Evolutionary conservation across 768 basidiomycete species (phyloP).

Genomic region (Nevesoporus exiguus): DNA sequence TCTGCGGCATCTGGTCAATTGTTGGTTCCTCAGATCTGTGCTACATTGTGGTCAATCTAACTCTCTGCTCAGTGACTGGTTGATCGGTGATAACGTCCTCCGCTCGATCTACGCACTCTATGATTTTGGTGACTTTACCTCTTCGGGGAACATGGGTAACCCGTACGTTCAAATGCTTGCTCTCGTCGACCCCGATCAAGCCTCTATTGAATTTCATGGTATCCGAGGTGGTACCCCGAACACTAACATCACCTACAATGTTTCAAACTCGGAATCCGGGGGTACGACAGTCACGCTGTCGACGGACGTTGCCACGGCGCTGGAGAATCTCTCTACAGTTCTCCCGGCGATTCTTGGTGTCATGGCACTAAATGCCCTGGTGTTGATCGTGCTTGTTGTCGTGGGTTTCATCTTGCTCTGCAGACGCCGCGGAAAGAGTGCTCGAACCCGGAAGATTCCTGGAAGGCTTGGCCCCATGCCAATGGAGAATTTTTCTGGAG

Average conservation of each 20-base stretch:
- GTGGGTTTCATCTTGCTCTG: slow-evolving; percentile 53
- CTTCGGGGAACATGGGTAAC: slow-evolving; percentile 60
- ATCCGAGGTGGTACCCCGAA: slow-evolving; percentile 61
- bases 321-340: slow-evolving; percentile 61
- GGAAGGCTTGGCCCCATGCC: slow-evolving; percentile 59
- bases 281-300: slow-evolving; percentile 52
- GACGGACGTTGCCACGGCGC: slow-evolving; percentile 50
- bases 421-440: slow-evolving; percentile 42
- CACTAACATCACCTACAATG: slow-evolving; percentile 66
- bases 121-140: slow-evolving; percentile 78
- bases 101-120: slow-evolving; percentile 81
- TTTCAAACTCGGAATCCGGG: slow-evolving; percentile 41
- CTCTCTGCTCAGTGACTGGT: slow-evolving; percentile 59
- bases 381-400: slow-evolving; percentile 55
- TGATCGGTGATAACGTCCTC: slow-evolving; percentile 79
- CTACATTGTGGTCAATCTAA: slow-evolving; percentile 2
- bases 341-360: slow-evolving; percentile 74
- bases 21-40: slow-evolving; percentile 38
- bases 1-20: slow-evolving; percentile 63
- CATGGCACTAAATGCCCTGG: slow-evolving; percentile 73
- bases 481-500: slow-evolving; percentile 36
- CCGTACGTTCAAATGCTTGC: slow-evolving; percentile 77
- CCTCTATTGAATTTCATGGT: slow-evolving; percentile 67
- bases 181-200: slow-evolving; percentile 63
- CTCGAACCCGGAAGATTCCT: slow-evolving; percentile 34